These are phyloP conservation scores for Mortierella sp. DNA, from an alignment of 371 early-diverging fungal species.

Conservation along the genomic window DNA sequence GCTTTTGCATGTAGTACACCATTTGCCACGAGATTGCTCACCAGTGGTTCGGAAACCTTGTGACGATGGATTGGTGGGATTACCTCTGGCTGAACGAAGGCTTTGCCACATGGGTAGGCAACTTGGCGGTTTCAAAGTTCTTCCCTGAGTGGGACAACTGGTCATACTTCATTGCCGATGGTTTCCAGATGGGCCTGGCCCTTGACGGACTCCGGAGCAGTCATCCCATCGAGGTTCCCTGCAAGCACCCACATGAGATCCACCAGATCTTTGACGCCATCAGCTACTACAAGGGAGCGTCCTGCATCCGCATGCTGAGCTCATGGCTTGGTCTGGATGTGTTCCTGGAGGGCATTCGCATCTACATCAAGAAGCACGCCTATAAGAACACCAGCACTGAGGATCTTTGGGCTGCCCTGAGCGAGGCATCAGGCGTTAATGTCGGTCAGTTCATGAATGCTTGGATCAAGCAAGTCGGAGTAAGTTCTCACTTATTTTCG, in stretches of 20 bases:
- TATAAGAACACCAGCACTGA: conserved; percentile 85
- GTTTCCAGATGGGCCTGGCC: conserved; percentile 78
- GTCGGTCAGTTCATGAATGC: conserved; percentile 81
- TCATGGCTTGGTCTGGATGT: conserved; percentile 69
- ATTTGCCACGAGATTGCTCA: conserved; percentile 96
- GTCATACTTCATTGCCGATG: conserved; percentile 83
- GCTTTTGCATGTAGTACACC: conserved; percentile 63
- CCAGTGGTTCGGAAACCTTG: conserved; percentile 96
- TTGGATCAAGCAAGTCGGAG: conserved; percentile 89
- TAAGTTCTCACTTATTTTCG: conserved; percentile 46
- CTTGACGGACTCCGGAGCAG: conserved; percentile 83
- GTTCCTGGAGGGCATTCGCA: conserved; percentile 80
- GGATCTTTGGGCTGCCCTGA: conserved; percentile 89
- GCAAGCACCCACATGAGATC: conserved; percentile 82
- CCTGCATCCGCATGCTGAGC: conserved; percentile 91
- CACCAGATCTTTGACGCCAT: conserved; percentile 84
- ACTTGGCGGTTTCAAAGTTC: conserved; percentile 83
- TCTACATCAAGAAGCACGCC: conserved; percentile 82
- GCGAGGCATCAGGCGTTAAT: conserved; percentile 76
- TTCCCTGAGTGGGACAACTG: conserved; percentile 86
- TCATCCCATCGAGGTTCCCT: conserved; percentile 91
- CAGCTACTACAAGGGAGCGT: conserved; percentile 92
- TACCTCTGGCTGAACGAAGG: conserved; percentile 97
- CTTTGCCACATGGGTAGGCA: conserved; percentile 94
- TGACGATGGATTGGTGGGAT: conserved; percentile 94